phyloP scores from a whole-genome alignment of 305 asterid genomes.

The Solanum chacoense region DNA sequence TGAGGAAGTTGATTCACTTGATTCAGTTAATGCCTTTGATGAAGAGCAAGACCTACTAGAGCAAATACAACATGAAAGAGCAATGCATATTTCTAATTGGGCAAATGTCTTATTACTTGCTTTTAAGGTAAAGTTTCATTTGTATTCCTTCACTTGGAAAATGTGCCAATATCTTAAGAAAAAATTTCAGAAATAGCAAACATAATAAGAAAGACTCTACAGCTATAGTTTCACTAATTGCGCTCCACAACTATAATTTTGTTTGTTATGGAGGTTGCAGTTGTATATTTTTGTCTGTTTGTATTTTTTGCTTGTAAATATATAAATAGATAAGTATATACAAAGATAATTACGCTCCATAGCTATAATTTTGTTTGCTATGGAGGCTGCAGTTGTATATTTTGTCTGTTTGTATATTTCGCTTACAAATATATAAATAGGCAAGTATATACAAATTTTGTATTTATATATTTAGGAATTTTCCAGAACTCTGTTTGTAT shows the following conservation, averaged over 20 bases:
- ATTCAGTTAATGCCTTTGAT: conserved; percentile 25
- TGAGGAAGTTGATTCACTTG: conserved; percentile 63
- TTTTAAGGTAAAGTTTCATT: conserved; percentile 38
- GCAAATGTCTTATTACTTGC: conserved; percentile 65
- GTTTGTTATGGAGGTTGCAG: not conserved
- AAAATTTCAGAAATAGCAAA: not conserved
- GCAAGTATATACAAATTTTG: too few relatives aligned
- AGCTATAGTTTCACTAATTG: too few relatives aligned
- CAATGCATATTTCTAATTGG: conserved; percentile 67
- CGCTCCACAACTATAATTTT: too few relatives aligned
- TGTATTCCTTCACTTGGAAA: not conserved
- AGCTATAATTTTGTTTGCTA: not conserved
- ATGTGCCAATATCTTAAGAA: not conserved
- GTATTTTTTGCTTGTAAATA: too few relatives aligned
- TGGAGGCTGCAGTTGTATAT: not conserved
- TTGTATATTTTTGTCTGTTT: too few relatives aligned
- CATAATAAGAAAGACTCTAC: not conserved
- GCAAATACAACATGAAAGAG: conserved; percentile 53
- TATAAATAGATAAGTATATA: not conserved
- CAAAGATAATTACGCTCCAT: not conserved
- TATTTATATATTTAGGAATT: too few relatives aligned
- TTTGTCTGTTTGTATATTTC: too few relatives aligned
- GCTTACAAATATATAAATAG: not conserved
- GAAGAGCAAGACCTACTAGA: conserved; percentile 40
- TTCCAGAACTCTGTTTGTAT: not conserved